phyloP scores from a whole-genome alignment of 495 filamentous ascomycete genomes.

The Aspergillus kassunensis region DNA sequence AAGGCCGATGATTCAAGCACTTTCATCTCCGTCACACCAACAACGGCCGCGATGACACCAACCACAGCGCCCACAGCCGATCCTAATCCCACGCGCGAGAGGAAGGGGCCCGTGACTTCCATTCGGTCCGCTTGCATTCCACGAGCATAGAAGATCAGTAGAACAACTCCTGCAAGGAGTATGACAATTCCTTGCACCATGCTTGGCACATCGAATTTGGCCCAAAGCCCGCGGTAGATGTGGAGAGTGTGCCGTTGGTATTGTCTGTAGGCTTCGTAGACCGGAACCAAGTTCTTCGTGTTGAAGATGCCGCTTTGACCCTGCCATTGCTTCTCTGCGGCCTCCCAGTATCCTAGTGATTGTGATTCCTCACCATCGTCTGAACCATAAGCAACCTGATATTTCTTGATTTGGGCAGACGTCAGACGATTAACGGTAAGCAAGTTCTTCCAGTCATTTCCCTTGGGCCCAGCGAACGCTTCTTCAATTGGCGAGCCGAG shows the following conservation, averaged over 20 bases:
- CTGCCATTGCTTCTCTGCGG: constrained; percentile 46
- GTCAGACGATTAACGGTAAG: constrained; percentile 70
- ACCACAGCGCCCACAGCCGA: constrained; percentile 36
- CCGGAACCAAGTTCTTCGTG: constrained; percentile 31
- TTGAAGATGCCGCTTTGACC: constrained; percentile 35
- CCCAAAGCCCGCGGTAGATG: constrained; percentile 84
- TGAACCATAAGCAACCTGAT: constrained; percentile 71
- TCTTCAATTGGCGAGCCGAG: constrained; percentile 93
- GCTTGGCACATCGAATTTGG: constrained; percentile 77
- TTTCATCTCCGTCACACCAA: constrained; percentile 22
- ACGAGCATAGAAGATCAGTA: constrained; percentile 69
- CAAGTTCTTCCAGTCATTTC: constrained; percentile 69
- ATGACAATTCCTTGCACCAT: constrained; percentile 77
- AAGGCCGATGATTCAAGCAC: constrained; percentile 31
- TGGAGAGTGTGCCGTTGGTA: constrained; percentile 77
- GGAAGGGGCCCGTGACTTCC: constrained; percentile 48
- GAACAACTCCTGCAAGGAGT: constrained; percentile 59
- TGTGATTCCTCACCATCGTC: constrained; percentile 53
- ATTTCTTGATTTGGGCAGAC: constrained; percentile 82
- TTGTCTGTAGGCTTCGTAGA: constrained; percentile 58
- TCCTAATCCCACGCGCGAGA: constrained; percentile 41
- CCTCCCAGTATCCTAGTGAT: constrained; percentile 56
- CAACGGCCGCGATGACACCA: constrained; percentile 24
- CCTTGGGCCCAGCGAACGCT: constrained; percentile 70
- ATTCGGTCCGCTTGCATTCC: constrained; percentile 49